Evolutionary conservation across 495 filamentous ascomycete genomes (phyloP), one percentile per base, ranked within the genome.

Genomic region (Aspergillus olivimuriae): DNA sequence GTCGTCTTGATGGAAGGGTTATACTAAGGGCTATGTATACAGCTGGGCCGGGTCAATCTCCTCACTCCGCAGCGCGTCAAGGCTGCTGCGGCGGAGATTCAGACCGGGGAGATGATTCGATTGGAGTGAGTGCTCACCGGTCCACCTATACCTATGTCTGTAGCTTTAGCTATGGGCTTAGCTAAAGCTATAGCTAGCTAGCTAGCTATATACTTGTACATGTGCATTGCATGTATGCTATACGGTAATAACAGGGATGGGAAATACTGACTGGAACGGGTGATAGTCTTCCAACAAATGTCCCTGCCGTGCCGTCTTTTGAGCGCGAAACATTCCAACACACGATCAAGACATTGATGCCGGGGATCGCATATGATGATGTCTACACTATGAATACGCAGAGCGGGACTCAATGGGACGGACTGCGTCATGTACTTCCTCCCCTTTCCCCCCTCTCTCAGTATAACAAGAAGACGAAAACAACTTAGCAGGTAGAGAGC

Each of bases 341-440:
- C 46, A 62, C 60, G 31, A 76, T 78, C 62, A 77, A 75, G 46
- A 47, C 54, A 0, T 39, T 75, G 0, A 44, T 52, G 0, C 54
- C 61, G 22, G 64, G 59, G 18, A 32, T 73, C 5, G 68, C 66
- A 0, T 79, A 75, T 44, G 79, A 84, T 39, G 82, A 86, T 49
- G 66, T 77, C 28, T 80, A 85, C 42, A 66, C 64, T 3, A 54
- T 87, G 58, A 88, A 88, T 55, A 87, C 84, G 0, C 84, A 88
- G 53, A 75, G 74, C 51, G 75, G 77, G 15, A 81, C 79, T 2
- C 84, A 89, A 59, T 87, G 84, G 84, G 84, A 89, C 58, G 80
- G 81, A 17, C 78, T 87, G 39, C 61, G 80, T 40, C 82, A 86
- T 53, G 73, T 77, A 60, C 24, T 55, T 51, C 18, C 2, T n/a